Evolutionary conservation across 352 stramenopile species (phyloP), one percentile per base, ranked within the genome.

Genomic region (Phytophthora capsici): DNA sequence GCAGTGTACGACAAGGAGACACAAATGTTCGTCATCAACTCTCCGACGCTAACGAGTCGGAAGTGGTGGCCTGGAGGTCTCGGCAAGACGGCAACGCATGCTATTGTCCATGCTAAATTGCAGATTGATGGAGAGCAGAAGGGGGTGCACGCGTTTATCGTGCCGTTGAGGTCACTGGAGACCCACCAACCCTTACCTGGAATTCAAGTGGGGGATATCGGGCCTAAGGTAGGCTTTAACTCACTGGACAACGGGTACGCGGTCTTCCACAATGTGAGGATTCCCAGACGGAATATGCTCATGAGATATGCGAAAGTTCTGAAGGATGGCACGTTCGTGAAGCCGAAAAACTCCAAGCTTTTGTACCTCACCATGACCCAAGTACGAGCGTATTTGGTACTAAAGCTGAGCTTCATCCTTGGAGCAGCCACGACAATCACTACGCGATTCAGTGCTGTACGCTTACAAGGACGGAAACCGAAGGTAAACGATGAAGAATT

Each of bases 31-130:
- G 73, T 98, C 17, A 87, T 99, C 54, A 57, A 99, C 74, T 97
- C 92, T 7, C 96, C 96, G 0, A 98, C 94, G 6, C 57, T 99
- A 26, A 98, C 95, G 44, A 88, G 81, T 37, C 81, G 83, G 52
- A 99, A 99, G 72, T 99, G 97, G 84, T 99, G 97, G 97, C 95
- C 94, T 2, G 63, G 57, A 22, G 63, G 63, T 5, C 50, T 71
- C 1, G 63, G 63, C 36, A 71, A 71, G 50, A 67, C 63, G 6
- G 63, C 57, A 2, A 71, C 57, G 13, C 63, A 71, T 67, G 63
- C 57, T 0, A 58, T 71, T 30, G 63, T 71, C 2, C 57, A 71
- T 40, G 63, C 57, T 12, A 67, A 59, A 16, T 25, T 71, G 44
- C 26, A 55, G 43, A 53, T 71, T 55, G n/a, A 67, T 14, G 63